Conservation (phyloP, 768 basidiomycete genomes). For the Amanita polypyramis region DNA sequence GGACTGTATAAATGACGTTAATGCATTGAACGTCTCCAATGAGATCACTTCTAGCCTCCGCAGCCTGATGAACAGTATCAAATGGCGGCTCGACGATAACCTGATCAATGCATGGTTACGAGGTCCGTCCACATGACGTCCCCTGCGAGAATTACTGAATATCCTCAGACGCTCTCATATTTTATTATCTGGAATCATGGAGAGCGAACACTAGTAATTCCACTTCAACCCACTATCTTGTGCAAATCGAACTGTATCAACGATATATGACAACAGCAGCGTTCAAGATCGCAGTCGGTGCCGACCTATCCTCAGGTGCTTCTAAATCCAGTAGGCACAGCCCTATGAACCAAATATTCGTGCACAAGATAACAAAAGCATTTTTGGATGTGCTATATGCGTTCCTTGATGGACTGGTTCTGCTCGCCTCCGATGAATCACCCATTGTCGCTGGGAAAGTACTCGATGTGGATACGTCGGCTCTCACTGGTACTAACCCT, state of each 20-base stretch:
- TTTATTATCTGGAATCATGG: slow-evolving; percentile 89
- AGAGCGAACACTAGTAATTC: slow-evolving; percentile 47
- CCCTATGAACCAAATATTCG: slow-evolving; percentile 50
- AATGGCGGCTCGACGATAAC: slow-evolving; percentile 84
- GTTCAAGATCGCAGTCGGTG: slow-evolving; percentile 73
- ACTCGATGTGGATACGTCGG: slow-evolving; percentile 20
- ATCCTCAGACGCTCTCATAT: slow-evolving; percentile 62
- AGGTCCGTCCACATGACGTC: slow-evolving; percentile 36
- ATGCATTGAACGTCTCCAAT: slow-evolving; percentile 68
- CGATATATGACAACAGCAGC: slow-evolving; percentile 64
- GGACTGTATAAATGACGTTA: slow-evolving; percentile 77
- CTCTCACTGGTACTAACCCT: slow-evolving; percentile 31
- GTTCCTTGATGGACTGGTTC: slow-evolving; percentile 78
- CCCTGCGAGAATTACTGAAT: background rate
- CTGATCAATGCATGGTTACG: slow-evolving; percentile 72
- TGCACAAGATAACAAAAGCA: slow-evolving; percentile 67
- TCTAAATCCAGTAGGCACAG: slow-evolving; percentile 46
- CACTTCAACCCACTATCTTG: slow-evolving; percentile 63
- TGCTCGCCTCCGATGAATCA: slow-evolving; percentile 65
- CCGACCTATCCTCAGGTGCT: slow-evolving; percentile 42
- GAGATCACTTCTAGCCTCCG: slow-evolving; percentile 63
- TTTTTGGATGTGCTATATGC: slow-evolving; percentile 82
- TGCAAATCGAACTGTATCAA: slow-evolving; percentile 76
- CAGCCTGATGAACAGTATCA: slow-evolving; percentile 65
- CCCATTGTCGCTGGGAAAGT: slow-evolving; percentile 32